phyloP scores from a whole-genome alignment of 495 filamentous ascomycete species.

The Filosporella fistucella region DNA sequence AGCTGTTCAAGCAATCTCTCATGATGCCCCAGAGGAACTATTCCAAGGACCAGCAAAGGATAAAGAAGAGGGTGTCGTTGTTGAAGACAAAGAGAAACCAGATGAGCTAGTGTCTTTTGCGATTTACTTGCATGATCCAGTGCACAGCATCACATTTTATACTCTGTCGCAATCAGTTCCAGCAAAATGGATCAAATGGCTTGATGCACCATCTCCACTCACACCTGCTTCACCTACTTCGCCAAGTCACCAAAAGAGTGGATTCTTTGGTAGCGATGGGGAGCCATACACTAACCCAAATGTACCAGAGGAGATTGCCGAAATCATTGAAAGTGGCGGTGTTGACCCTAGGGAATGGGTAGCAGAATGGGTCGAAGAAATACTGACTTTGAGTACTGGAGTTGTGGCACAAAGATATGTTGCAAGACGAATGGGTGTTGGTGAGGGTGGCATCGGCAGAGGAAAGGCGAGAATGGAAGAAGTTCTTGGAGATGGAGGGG shows the following conservation, averaged over 20 bases:
- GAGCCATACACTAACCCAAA: constrained; percentile 23
- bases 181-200: constrained; percentile 82
- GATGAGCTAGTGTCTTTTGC: constrained; percentile 71
- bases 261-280: constrained; percentile 25
- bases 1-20: constrained; percentile 78
- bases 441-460: constrained; percentile 75
- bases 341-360: constrained; percentile 97
- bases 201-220: constrained; percentile 68
- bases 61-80: constrained; percentile 32
- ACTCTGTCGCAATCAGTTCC: constrained; percentile 83
- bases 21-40: constrained; percentile 55
- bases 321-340: constrained; percentile 83
- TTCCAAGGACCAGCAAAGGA: constrained; percentile 53
- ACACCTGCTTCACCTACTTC: constrained; percentile 31
- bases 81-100: constrained; percentile 40
- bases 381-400: constrained; percentile 72
- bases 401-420: constrained; percentile 96
- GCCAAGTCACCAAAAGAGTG: constrained; percentile 32
- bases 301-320: constrained; percentile 77
- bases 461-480: constrained; percentile 74
- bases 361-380: constrained; percentile 93
- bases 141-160: constrained; percentile 85
- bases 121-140: constrained; percentile 87
- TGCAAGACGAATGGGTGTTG: constrained; percentile 90
- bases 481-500: constrained; percentile 65